phyloP scores from a whole-genome alignment of 1,284 basidiomycete species.

The Anthracocystis setariae region DNA sequence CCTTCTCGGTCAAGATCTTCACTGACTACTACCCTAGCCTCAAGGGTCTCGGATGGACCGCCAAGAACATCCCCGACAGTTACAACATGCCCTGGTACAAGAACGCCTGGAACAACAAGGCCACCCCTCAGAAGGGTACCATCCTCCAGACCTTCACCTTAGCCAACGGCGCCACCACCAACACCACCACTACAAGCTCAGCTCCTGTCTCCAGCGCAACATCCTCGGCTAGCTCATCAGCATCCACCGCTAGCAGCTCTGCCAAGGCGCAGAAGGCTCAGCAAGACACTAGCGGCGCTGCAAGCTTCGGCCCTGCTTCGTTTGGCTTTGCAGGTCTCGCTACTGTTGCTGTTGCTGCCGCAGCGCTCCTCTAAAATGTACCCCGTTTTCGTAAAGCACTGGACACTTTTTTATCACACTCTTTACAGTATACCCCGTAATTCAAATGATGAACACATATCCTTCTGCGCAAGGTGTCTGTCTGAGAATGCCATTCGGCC shows the following conservation, averaged over 20 bases:
- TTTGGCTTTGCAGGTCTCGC: constrained; percentile 15
- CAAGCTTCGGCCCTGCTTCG: constrained; percentile 15
- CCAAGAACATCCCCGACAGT: constrained; percentile 40
- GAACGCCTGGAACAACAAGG: constrained; percentile 42
- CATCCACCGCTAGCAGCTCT: not conserved
- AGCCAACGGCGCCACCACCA: constrained; percentile 3
- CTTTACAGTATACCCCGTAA: no score
- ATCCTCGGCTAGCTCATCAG: constrained; percentile 1
- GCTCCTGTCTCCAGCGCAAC: not conserved
- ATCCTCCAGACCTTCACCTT: constrained; percentile 27
- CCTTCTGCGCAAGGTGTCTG: no score
- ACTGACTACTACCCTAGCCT: constrained; percentile 76
- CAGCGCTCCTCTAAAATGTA: constrained; percentile 19
- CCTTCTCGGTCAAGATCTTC: constrained; percentile 76
- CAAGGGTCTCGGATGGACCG: constrained; percentile 75
- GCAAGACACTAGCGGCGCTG: constrained; percentile 14
- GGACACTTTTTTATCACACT: not conserved
- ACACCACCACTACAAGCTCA: constrained; percentile 2
- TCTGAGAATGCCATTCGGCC: no score
- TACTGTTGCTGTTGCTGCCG: constrained; percentile 14
- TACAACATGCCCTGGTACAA: constrained; percentile 50
- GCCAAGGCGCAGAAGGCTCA: constrained; percentile 4
- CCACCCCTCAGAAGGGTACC: constrained; percentile 21
- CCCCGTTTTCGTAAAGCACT: not conserved
- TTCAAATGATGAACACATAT: no score